Percentiles rank a stretch among this genome's conserved stretches.
Evolutionary conservation across 2,329 filamentous ascomycete species (phyloP).

Genomic region (Chrysoporthe austroafricana): DNA sequence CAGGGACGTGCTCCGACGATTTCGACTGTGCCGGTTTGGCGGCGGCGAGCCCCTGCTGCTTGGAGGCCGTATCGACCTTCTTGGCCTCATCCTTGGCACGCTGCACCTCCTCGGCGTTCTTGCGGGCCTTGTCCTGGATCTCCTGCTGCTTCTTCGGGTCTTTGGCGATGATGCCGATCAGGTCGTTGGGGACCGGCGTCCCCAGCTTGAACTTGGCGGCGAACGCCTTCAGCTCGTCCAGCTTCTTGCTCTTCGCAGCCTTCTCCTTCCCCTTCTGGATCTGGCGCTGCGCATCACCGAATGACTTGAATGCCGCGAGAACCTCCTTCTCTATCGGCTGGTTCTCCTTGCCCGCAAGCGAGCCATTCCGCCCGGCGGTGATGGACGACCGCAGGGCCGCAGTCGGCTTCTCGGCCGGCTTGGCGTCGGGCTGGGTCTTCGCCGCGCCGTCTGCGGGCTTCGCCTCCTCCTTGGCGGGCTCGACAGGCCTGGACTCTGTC

Average conservation of each 20-base stretch:
- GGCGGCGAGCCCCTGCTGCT: conserved; percentile 51
- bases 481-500: conserved; percentile 31
- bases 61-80: conserved; percentile 47
- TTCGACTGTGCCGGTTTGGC: conserved; percentile 52
- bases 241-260: conserved; percentile 85
- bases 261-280: conserved; percentile 62
- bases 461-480: conserved; percentile 36
- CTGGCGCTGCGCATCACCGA: conserved; percentile 60
- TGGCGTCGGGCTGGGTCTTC: conserved; percentile 33
- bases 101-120: conserved; percentile 69
- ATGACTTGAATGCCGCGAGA: conserved; percentile 65
- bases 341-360: conserved; percentile 44
- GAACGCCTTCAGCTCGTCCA: conserved; percentile 95
- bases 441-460: conserved; percentile 37
- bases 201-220: conserved; percentile 91
- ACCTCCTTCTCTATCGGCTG: conserved; percentile 67
- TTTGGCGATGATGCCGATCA: conserved; percentile 95
- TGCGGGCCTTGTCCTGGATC: conserved; percentile 86
- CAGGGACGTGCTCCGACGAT: conserved; percentile 33
- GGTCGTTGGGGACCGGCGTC: conserved; percentile 86
- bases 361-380: conserved; percentile 46
- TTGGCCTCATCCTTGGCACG: conserved; percentile 27
- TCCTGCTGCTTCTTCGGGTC: conserved; percentile 93
- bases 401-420: conserved; percentile 29
- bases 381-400: conserved; percentile 32